Evolutionary conservation across 768 basidiomycete genomes (phyloP).

Genomic region (Serendipita sp.): DNA sequence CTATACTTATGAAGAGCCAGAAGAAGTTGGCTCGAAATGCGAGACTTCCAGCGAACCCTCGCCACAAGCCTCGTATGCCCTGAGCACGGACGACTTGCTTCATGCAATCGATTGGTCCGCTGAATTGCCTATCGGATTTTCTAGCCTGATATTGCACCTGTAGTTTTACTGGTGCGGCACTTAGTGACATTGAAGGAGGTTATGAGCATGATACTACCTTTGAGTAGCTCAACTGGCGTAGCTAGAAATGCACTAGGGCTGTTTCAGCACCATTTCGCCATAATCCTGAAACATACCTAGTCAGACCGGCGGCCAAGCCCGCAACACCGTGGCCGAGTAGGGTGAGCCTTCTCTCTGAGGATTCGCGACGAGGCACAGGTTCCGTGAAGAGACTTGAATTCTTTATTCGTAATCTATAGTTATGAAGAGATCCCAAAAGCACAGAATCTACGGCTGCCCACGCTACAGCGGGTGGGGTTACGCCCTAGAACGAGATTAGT

Average conservation of each 20-base stretch:
- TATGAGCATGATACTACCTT: conserved; percentile 29
- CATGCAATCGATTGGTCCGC: conserved; percentile 49
- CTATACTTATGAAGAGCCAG: conserved; percentile 62
- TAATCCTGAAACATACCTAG: conserved; percentile 30
- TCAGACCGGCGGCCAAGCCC: conserved; percentile 51
- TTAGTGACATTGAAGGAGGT: conserved; percentile 6
- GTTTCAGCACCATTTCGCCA: not conserved
- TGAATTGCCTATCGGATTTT: conserved; percentile 34
- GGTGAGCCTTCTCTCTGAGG: conserved; percentile 33
- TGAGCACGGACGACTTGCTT: conserved; percentile 45
- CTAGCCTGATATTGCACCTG: conserved; percentile 47
- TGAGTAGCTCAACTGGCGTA: conserved; percentile 64
- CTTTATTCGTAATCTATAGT: conserved; percentile 48
- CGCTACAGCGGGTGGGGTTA: conserved; percentile 53
- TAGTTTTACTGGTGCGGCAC: conserved; percentile 37
- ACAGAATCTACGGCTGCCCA: conserved; percentile 63
- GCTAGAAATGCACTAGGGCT: conserved; percentile 43
- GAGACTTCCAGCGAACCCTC: conserved; percentile 57
- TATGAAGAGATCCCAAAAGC: conserved; percentile 52
- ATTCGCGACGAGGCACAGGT: conserved; percentile 22
- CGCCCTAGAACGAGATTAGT: conserved; percentile 22
- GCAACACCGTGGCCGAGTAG: conserved; percentile 48
- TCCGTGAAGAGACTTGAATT: conserved; percentile 38
- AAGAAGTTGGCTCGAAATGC: conserved; percentile 61
- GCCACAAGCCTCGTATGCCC: conserved; percentile 54